Conservation (phyloP, 2,329 filamentous ascomycete species). For the Talaromyces albobiverticillius region DNA sequence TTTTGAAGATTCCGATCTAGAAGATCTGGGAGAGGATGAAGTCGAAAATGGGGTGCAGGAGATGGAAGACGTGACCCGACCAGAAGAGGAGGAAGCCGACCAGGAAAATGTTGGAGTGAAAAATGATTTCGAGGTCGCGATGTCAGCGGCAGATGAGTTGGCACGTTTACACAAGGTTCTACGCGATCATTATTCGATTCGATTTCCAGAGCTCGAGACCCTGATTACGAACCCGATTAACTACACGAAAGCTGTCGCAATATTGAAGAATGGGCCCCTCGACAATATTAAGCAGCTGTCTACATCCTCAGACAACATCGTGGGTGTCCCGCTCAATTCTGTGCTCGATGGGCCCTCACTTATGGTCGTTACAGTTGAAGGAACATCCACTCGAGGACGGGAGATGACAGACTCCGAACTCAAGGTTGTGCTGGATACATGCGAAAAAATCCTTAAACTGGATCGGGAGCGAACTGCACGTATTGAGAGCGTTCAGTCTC, state of each 20-base stretch:
- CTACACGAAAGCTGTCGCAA: constrained; percentile 91
- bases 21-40: constrained; percentile 68
- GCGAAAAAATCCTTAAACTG: constrained; percentile 82
- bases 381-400: constrained; percentile 80
- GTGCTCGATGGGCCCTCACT: constrained; percentile 85
- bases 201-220: constrained; percentile 89
- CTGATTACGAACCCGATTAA: constrained; percentile 89
- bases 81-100: constrained; percentile 5
- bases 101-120: constrained; percentile 66
- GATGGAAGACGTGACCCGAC: constrained; percentile 56
- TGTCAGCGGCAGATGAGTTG: constrained; percentile 89
- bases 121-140: constrained; percentile 81
- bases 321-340: constrained; percentile 70
- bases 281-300: constrained; percentile 81
- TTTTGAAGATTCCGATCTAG: constrained; percentile 66
- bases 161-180: constrained; percentile 94
- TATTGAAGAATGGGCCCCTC: constrained; percentile 88
- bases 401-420: constrained; percentile 75
- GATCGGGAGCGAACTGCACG: constrained; percentile 83
- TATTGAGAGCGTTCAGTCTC: constrained; percentile 91
- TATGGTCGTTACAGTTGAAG: constrained; percentile 95
- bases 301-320: constrained; percentile 71
- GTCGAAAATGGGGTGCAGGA: constrained; percentile 57
- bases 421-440: constrained; percentile 69
- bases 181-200: constrained; percentile 88